Evolutionary conservation across 2,329 filamentous ascomycete genomes (phyloP).

Genomic region (Malbranchea zuffiana): DNA sequence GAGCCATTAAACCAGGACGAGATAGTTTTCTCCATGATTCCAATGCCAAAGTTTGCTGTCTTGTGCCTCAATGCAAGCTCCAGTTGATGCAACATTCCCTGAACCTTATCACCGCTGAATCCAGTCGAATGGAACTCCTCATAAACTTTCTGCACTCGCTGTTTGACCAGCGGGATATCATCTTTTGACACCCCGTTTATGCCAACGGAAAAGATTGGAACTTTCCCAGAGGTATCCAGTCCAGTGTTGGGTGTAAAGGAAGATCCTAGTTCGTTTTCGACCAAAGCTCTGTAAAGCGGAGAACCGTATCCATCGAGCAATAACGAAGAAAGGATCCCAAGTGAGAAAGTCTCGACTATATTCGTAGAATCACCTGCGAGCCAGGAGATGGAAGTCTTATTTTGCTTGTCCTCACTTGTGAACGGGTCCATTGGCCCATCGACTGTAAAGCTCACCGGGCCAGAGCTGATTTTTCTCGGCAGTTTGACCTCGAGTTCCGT

Average conservation of each 20-base stretch:
- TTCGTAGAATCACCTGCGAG: constrained; percentile 72
- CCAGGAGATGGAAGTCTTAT: constrained; percentile 92
- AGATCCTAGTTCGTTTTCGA: constrained; percentile 80
- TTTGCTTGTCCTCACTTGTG: constrained; percentile 73
- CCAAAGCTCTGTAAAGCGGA: constrained; percentile 75
- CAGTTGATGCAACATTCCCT: constrained; percentile 85
- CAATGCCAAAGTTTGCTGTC: constrained; percentile 88
- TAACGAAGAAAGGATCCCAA: constrained; percentile 70
- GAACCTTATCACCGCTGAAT: constrained; percentile 81
- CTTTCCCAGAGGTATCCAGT: constrained; percentile 66
- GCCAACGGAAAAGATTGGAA: constrained; percentile 79
- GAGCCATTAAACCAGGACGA: constrained; percentile 92
- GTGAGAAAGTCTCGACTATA: constrained; percentile 75
- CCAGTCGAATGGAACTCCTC: constrained; percentile 59
- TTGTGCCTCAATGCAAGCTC: constrained; percentile 94
- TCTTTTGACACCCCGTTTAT: constrained; percentile 77
- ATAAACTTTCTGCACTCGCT: constrained; percentile 61
- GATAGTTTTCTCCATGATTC: constrained; percentile 76
- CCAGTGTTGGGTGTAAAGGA: constrained; percentile 94
- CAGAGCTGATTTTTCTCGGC: constrained; percentile 59
- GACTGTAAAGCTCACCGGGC: constrained; percentile 59
- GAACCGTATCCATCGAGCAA: constrained; percentile 93
- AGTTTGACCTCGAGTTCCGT: constrained; percentile 63
- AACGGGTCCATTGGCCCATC: constrained; percentile 77
- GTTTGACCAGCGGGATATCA: constrained; percentile 66